Base-by-base conservation (phyloP, 768 basidiomycete genomes). In the Lyophyllum shimeji region DNA sequence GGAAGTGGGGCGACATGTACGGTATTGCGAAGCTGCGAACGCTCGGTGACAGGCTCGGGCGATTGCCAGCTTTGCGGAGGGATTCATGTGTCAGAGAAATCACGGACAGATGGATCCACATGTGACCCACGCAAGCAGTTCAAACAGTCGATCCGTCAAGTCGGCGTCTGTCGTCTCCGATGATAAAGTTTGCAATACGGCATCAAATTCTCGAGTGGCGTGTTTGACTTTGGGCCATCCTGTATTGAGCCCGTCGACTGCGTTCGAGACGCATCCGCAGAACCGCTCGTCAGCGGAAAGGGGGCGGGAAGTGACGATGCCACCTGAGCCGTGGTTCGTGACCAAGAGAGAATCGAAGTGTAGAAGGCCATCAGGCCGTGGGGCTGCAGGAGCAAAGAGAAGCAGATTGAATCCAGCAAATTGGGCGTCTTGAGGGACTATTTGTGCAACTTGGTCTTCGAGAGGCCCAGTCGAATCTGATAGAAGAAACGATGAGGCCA, bases 371-470 rank as follows among this genome's bases (percentile, higher is more conserved):
- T 67, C 65, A 42, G 64, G 63, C 53, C 62, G 59, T 53, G 61
- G 47, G 52, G 40, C 37, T 37, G 63, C 48, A 59, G 85, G 81
- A 21, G 80, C 73, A 55, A 93, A 74, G 56, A 92, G 80, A 56
- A 92, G 74, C 25, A 93, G 68, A 69, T 93, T 93, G 79, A 94
- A 93, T 2, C 92, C 92, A 46, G 90, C 87, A 67, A 84, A 91
- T 62, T 73, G 69, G 15, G 76, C 72, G 58, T 83, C 78, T 52
- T 70, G 67, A 57, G 77, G 74, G 48, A 79, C 69, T 52, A 85
- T 74, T 62, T 65, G 72, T 50, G 73, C 71, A 39, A 80, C 70
- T 65, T 82, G 76, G 50, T 79, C 76, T 60, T 82, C 75, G 47
- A 89, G 69, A 27, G 77, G 70, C 58, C 67, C 65, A 50, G 75